A percentile compares a stretch with the other conserved stretches of the same genome.
These are phyloP conservation scores for Ceratobasidium sp. DNA, from an alignment of 1,284 basidiomycete species.

Conservation along the genomic window DNA sequence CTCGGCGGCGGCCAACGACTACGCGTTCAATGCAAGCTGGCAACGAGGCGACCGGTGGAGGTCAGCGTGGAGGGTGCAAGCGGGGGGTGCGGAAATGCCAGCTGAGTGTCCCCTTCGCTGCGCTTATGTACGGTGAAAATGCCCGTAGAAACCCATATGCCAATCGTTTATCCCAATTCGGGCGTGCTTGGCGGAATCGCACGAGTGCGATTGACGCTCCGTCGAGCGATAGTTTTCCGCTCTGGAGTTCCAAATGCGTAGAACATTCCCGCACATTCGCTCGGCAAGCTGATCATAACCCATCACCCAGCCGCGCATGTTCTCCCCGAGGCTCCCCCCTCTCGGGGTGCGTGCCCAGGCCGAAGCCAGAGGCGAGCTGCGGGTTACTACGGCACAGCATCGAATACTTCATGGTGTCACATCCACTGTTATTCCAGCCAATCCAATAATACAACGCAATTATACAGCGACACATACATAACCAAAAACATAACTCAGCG, in stretches of 20 bases:
- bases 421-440: slow-evolving; percentile 1
- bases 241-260: no score
- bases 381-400: slow-evolving; percentile 9
- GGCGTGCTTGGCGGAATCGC: background rate
- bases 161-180: background rate
- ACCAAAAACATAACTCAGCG: background rate
- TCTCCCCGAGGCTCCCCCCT: background rate
- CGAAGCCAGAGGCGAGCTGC: background rate
- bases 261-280: background rate
- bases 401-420: background rate
- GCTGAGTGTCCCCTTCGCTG: background rate
- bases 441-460: slow-evolving; percentile 11
- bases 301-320: background rate
- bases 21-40: no score
- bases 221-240: background rate
- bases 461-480: slow-evolving; percentile 9
- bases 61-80: background rate
- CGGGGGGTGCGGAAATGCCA: background rate
- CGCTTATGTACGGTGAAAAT: background rate
- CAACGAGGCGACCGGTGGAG: no score
- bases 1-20: no score
- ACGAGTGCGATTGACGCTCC: background rate
- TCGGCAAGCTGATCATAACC: background rate
- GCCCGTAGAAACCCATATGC: background rate
- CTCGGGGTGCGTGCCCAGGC: background rate